These are phyloP conservation scores for Russula olivacea DNA, from an alignment of 768 basidiomycete species.

Conservation along the genomic window DNA sequence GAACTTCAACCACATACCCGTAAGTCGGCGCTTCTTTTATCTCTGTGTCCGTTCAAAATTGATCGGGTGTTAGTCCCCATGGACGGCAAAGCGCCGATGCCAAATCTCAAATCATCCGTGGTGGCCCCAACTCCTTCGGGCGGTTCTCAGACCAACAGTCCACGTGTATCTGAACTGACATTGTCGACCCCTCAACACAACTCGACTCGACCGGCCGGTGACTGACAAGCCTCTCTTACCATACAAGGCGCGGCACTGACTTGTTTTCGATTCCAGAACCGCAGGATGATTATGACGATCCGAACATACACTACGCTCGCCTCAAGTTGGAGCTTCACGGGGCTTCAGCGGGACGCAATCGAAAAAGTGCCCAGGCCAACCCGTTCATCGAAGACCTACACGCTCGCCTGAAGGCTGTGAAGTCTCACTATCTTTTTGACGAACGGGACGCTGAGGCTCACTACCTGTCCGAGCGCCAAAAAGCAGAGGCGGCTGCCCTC, in stretches of 20 bases:
- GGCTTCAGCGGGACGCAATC: conserved; percentile 32
- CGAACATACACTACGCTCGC: conserved; percentile 55
- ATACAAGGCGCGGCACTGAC: neutral
- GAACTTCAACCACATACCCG: conserved; percentile 44
- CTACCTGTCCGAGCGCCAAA: conserved; percentile 50
- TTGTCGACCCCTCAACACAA: conserved; percentile 1
- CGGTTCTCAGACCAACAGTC: neutral
- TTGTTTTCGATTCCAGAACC: conserved; percentile 1
- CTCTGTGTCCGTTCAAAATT: neutral
- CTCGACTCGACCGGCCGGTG: conserved; percentile 5
- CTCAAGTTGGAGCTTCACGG: conserved; percentile 53
- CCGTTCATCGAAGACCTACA: conserved; percentile 38
- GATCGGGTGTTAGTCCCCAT: neutral
- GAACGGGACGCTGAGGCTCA: conserved; percentile 55
- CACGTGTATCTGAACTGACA: neutral
- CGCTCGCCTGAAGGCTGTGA: conserved; percentile 41
- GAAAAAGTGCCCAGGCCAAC: conserved; percentile 30
- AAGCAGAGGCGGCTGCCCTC: conserved; percentile 41
- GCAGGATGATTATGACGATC: conserved; percentile 35
- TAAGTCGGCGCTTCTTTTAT: conserved; percentile 25
- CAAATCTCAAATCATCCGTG: neutral
- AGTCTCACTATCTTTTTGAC: conserved; percentile 65
- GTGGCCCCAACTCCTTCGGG: neutral
- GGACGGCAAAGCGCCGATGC: conserved; percentile 9
- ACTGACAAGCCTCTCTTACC: neutral